Evolutionary conservation across 1,284 basidiomycete species (phyloP).

Genomic region (Anthracocystis panici-leucophaei): DNA sequence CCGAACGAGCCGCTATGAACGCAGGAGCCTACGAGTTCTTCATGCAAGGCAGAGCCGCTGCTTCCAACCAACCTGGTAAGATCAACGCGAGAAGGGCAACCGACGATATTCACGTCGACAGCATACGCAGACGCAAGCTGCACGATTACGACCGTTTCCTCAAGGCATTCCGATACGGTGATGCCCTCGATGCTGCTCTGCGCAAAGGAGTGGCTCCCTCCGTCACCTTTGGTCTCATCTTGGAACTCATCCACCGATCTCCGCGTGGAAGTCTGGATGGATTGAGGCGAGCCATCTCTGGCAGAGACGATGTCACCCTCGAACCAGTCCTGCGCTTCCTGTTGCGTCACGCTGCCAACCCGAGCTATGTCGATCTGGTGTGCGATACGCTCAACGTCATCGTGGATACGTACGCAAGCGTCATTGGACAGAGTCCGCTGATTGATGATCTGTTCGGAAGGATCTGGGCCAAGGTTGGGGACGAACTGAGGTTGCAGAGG

Average conservation of each 20-base stretch:
- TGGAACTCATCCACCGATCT: slow-evolving; percentile 86
- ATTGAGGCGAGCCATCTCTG: slow-evolving; percentile 84
- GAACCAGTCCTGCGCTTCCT: slow-evolving; percentile 90
- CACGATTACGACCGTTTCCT: slow-evolving; percentile 89
- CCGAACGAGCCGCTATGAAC: slow-evolving; percentile 73
- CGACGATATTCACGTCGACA: slow-evolving; percentile 74
- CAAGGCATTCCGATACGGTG: slow-evolving; percentile 93
- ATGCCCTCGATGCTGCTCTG: slow-evolving; percentile 78
- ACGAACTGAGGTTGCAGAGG: slow-evolving; percentile 90
- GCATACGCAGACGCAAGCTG: slow-evolving; percentile 79
- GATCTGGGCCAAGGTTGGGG: slow-evolving; percentile 83
- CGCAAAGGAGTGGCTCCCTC: slow-evolving; percentile 56
- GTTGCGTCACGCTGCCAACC: slow-evolving; percentile 86
- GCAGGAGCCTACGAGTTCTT: slow-evolving; percentile 81
- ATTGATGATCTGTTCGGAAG: slow-evolving; percentile 87
- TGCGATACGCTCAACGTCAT: slow-evolving; percentile 85
- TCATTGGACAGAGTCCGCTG: slow-evolving; percentile 91
- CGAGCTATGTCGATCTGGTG: slow-evolving; percentile 88
- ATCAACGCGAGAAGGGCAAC: slow-evolving; percentile 25
- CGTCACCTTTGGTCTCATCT: slow-evolving; percentile 89
- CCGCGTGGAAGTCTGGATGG: slow-evolving; percentile 76
- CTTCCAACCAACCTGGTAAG: slow-evolving; percentile 30
- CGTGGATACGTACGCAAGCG: slow-evolving; percentile 89
- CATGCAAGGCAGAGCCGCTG: slow-evolving; percentile 58
- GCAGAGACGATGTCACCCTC: slow-evolving; percentile 91